Conservation (phyloP, 129 eudicot species). For the Ambrosia trifida region DNA sequence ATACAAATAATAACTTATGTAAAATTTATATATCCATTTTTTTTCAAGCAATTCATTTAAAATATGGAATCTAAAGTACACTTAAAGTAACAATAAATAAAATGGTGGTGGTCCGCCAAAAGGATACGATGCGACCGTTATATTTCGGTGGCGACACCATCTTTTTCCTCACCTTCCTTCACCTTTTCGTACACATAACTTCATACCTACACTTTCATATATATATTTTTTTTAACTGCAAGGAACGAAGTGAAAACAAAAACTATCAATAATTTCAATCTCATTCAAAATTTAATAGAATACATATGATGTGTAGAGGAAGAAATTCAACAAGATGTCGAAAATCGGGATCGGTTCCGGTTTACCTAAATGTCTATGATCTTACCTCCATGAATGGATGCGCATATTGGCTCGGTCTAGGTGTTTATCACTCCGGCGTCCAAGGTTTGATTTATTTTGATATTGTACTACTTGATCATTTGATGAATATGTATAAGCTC, state of each 20-base stretch:
- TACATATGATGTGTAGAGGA: conserved; percentile 59
- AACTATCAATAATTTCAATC: not conserved
- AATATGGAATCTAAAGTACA: conserved; percentile 30
- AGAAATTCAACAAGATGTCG: conserved; percentile 39
- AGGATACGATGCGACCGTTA: conserved; percentile 29
- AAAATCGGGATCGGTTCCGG: conserved; percentile 59
- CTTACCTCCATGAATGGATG: conserved; percentile 74
- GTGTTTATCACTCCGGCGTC: conserved; percentile 85
- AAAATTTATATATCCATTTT: not conserved
- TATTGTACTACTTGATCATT: not conserved
- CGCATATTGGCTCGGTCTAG: conserved; percentile 86
- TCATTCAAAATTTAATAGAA: not conserved
- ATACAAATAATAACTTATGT: not conserved
- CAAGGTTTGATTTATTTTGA: conserved; percentile 50
- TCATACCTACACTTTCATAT: not conserved
- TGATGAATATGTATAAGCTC: not conserved
- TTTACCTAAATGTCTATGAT: conserved; percentile 74
- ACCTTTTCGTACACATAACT: conserved; percentile 1
- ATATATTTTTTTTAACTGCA: too few species aligned
- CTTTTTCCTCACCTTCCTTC: not conserved
- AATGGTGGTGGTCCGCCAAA: conserved; percentile 37
- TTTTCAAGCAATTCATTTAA: not conserved
- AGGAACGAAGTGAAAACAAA: too few species aligned
- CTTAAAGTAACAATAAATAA: not conserved
- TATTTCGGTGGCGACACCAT: conserved; percentile 27